Evolutionary conservation across 1,284 basidiomycete species (phyloP), one percentile per base, ranked within the genome.

Genomic region (Austroboletus niveus): DNA sequence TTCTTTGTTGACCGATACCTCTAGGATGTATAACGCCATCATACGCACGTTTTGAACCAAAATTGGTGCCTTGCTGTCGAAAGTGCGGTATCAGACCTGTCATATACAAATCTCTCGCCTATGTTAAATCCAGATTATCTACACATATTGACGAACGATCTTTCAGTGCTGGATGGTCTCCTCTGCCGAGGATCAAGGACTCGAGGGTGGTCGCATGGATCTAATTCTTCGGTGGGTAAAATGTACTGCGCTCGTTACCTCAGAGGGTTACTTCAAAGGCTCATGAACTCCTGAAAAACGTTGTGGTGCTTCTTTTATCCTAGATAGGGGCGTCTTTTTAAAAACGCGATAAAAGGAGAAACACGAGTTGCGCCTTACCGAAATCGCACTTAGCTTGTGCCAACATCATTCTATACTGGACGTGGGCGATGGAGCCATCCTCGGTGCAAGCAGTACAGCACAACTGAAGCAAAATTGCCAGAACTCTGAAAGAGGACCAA

Each of bases 61-160:
- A 84, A 62, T 71, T 83, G 22, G 66, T 81, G n/a, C 79, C 78
- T 2, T 80, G 79, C 64, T 71, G 74, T 53, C 73, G 81, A 48
- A 81, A 82, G 60, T 80, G 72, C 61, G 79, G 76, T 20, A 61
- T 85, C 45, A 66, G 78, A 27, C 68, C 82, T 47, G 79, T 82
- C 17, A 69, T 78, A 32, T 72, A 72, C 44, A 69, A 66, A 44
- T 70, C 68, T 35, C 57, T 69, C 5, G 71, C 69, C 69, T 71
- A 49, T 35, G 68, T 56, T 17, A 22, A 12, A 17, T 20, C 7
- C 31, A 2, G 0, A 8, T 29, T 8, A 0, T 11, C 2, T 14
- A 35, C 9, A 5, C 12, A 42, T 1, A 0, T 22, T 52, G 3
- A 45, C 9, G n/a, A 42, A 12, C 9, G 14, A 29, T 5, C 15